These are phyloP conservation scores for Tricholoma flavovirens DNA, from an alignment of 768 basidiomycete genomes.

Conservation along the genomic window DNA sequence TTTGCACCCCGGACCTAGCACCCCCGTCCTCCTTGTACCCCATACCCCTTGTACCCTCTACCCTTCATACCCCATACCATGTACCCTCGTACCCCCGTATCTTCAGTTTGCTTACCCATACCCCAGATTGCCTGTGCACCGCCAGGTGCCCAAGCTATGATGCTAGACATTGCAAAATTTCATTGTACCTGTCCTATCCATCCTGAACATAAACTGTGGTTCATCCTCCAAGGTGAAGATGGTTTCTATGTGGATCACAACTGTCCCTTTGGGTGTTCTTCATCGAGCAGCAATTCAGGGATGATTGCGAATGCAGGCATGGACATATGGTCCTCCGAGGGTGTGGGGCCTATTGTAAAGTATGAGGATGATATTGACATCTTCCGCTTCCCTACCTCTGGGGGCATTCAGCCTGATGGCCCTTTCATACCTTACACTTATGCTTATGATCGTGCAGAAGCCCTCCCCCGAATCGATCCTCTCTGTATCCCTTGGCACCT, in stretches of 20 bases:
- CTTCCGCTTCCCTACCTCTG: constrained; percentile 15
- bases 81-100: neutral
- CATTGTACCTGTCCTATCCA: constrained; percentile 28
- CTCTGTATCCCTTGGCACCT: constrained; percentile 26
- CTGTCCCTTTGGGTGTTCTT: constrained; percentile 23
- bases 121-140: constrained; percentile 25
- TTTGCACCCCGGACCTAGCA: neutral
- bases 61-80: constrained; percentile 7
- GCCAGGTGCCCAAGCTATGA: constrained; percentile 25
- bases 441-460: constrained; percentile 13
- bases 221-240: constrained; percentile 20
- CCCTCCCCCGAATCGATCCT: constrained; percentile 9
- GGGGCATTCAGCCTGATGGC: neutral
- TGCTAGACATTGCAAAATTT: constrained; percentile 27
- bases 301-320: constrained; percentile 22
- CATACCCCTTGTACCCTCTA: neutral
- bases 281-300: constrained; percentile 26
- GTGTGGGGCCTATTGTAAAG: constrained; percentile 14
- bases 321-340: constrained; percentile 20
- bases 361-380: constrained; percentile 22
- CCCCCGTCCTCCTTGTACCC: neutral
- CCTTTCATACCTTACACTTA: constrained; percentile 10
- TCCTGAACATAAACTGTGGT: constrained; percentile 28
- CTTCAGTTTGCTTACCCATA: neutral
- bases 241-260: constrained; percentile 29